phyloP scores from a whole-genome alignment of 2,329 filamentous ascomycete genomes.

The Neospermospora avenae region DNA sequence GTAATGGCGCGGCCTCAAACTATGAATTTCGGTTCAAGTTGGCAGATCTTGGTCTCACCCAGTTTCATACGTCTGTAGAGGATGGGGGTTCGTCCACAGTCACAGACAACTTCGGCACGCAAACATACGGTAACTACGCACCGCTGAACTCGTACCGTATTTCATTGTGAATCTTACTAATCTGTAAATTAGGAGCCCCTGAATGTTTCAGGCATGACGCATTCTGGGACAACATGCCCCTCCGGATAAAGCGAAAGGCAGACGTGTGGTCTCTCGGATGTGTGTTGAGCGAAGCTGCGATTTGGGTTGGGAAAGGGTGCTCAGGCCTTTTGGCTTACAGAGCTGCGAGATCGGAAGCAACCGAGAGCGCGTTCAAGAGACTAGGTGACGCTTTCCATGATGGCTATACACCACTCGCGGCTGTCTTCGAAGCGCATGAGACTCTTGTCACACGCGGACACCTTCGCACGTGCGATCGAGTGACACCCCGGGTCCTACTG shows the following conservation, averaged over 20 bases:
- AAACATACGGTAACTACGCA: neutral
- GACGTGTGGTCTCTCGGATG: neutral
- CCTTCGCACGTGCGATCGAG: no score
- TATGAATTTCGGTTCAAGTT: neutral
- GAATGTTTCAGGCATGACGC: neutral
- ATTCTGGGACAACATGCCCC: neutral
- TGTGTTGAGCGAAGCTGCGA: neutral
- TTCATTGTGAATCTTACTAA: no score
- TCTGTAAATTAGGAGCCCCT: neutral
- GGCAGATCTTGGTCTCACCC: neutral
- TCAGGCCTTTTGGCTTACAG: no score
- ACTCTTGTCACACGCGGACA: no score
- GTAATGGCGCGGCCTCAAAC: neutral
- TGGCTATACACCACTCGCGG: no score
- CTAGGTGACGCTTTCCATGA: no score
- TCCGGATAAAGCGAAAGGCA: neutral
- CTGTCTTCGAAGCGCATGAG: no score
- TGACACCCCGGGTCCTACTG: no score
- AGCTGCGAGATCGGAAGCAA: no score
- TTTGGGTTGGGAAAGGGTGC: no score
- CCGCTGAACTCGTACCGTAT: no score
- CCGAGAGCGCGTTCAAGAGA: no score
- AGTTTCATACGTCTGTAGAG: neutral
- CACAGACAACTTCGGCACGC: neutral
- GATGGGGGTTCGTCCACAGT: neutral